These are phyloP conservation scores for Dendryphion nanum DNA, from an alignment of 2,329 filamentous ascomycete genomes.

Conservation along the genomic window DNA sequence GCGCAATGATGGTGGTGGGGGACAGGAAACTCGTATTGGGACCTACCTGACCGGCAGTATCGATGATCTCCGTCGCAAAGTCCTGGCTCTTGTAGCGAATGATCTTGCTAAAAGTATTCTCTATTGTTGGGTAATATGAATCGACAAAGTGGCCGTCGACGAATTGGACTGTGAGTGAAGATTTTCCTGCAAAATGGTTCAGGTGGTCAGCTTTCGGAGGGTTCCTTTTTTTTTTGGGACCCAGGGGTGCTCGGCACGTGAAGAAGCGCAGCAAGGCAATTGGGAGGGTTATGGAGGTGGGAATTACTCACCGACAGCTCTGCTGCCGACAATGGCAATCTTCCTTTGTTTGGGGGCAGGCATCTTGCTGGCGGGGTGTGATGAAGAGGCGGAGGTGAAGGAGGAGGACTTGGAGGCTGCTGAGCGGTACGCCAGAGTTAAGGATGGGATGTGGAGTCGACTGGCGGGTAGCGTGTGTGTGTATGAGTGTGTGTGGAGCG, in stretches of 20 bases:
- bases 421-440: conserved; percentile 23
- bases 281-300: neutral
- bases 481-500: neutral
- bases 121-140: conserved; percentile 98
- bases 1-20: conserved; percentile 2
- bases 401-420: conserved; percentile 6
- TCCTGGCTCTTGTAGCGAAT: conserved; percentile 93
- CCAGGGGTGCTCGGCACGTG: conserved; percentile 4
- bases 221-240: neutral
- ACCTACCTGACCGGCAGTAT: conserved; percentile 89
- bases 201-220: conserved; percentile 3
- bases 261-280: neutral
- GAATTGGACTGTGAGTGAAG: conserved; percentile 92
- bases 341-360: conserved; percentile 82
- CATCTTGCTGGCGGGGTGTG: conserved; percentile 47
- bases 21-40: conserved; percentile 18
- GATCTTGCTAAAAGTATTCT: conserved; percentile 96
- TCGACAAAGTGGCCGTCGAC: conserved; percentile 98
- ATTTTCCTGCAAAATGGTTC: conserved; percentile 70
- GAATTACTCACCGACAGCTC: conserved; percentile 71
- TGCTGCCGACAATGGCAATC: conserved; percentile 92
- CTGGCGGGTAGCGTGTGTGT: neutral
- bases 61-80: conserved; percentile 94
- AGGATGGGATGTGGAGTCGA: conserved; percentile 4
- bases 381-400: neutral